phyloP scores from a whole-genome alignment of 1,139 yeast species.

The Zygosaccharomyces pseudobailii region DNA sequence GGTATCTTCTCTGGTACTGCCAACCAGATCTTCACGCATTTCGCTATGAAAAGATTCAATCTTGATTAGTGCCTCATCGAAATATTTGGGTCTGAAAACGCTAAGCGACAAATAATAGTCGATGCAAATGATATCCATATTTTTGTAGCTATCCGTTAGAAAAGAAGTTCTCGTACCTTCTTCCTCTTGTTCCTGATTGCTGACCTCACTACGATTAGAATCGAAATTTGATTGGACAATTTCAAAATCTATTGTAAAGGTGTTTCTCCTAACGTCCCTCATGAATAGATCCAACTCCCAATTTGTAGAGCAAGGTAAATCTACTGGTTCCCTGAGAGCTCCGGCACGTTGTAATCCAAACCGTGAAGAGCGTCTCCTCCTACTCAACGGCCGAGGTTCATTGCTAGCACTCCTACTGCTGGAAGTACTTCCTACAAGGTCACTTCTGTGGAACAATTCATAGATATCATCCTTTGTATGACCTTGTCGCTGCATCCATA shows the following conservation, averaged over 20 bases:
- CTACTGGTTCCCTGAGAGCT: conserved; percentile 11
- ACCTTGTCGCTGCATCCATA: conserved; percentile 26
- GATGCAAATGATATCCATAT: conserved; percentile 24
- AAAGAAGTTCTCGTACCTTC: conserved; percentile 18
- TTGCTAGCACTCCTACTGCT: conserved; percentile 3
- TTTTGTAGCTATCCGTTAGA: conserved; percentile 26
- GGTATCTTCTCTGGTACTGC: conserved; percentile 3
- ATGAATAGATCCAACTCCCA: conserved; percentile 18
- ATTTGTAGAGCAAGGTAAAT: conserved; percentile 13
- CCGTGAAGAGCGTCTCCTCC: conserved; percentile 9
- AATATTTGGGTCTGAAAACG: conserved; percentile 24
- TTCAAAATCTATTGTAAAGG: conserved; percentile 22
- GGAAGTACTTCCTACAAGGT: conserved; percentile 3
- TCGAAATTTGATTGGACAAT: conserved; percentile 12
- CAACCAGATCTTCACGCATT: not conserved
- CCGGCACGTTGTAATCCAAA: conserved; percentile 7
- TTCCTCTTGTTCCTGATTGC: conserved; percentile 8
- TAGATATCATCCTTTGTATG: conserved; percentile 18
- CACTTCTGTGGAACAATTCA: conserved; percentile 15
- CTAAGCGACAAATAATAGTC: conserved; percentile 20
- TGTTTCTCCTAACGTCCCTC: conserved; percentile 18
- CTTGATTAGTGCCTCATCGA: conserved; percentile 20
- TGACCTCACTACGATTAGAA: conserved; percentile 1
- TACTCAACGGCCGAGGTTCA: conserved; percentile 3
- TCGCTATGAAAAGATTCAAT: conserved; percentile 15